These are phyloP conservation scores for Ganoderma multipileum DNA, from an alignment of 1,284 basidiomycete genomes.

Conservation along the genomic window DNA sequence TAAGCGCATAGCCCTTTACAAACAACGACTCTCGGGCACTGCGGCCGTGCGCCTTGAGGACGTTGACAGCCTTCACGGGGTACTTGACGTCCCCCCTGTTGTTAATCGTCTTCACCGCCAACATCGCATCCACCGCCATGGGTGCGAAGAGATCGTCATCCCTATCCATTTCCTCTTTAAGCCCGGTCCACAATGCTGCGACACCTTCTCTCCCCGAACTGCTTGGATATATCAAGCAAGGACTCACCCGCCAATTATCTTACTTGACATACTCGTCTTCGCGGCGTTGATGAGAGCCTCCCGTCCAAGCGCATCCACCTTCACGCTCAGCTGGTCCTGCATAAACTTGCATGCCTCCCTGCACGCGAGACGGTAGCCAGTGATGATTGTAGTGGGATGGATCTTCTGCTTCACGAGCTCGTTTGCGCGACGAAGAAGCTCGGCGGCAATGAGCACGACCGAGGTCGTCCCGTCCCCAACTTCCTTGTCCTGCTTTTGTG, in stretches of 20 bases:
- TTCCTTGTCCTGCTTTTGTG: slow-evolving; percentile 99
- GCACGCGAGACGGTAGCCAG: slow-evolving; percentile 97
- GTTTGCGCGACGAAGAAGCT: slow-evolving; percentile 94
- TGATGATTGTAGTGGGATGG: slow-evolving; percentile 99
- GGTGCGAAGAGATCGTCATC: slow-evolving; percentile 99
- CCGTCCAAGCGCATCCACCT: slow-evolving; percentile 90
- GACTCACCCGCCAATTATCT: slow-evolving; percentile 94
- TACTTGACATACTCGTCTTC: slow-evolving; percentile 99
- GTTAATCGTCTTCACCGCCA: slow-evolving; percentile 96
- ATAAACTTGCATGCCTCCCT: slow-evolving; percentile 98
- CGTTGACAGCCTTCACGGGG: slow-evolving; percentile 99
- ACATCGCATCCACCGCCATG: slow-evolving; percentile 99
- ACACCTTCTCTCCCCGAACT: too few relatives aligned
- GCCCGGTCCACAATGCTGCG: neutral
- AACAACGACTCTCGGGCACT: slow-evolving; percentile 95
- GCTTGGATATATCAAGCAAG: neutral
- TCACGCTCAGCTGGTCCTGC: slow-evolving; percentile 96
- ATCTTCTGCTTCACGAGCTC: slow-evolving; percentile 99
- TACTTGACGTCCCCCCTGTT: slow-evolving; percentile 97
- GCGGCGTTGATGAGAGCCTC: slow-evolving; percentile 97
- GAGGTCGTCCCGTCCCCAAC: slow-evolving; percentile 99
- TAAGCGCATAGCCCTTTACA: slow-evolving; percentile 97
- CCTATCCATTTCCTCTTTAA: slow-evolving; percentile 40
- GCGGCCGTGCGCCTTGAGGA: slow-evolving; percentile 98
- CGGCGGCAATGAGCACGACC: slow-evolving; percentile 97